Evolutionary conservation across 1,284 basidiomycete genomes (phyloP).

Genomic region (Trichosporon ovoides): DNA sequence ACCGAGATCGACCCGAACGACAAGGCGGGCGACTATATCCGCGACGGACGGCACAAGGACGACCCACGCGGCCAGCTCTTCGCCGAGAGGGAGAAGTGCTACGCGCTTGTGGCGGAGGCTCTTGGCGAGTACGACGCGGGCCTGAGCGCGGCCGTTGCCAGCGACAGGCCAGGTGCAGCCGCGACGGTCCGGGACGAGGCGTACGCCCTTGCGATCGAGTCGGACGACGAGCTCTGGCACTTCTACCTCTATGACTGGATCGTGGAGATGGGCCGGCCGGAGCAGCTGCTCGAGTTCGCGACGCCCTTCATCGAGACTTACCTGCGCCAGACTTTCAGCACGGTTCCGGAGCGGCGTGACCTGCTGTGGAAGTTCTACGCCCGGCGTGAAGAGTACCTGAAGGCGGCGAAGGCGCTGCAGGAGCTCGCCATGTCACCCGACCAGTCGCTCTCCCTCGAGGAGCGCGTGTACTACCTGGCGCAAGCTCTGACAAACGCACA

Average conservation of each 20-base stretch:
- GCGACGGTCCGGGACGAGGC: slow-evolving; percentile 43
- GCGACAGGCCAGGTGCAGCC: slow-evolving; percentile 7
- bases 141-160: slow-evolving; percentile 26
- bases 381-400: slow-evolving; percentile 74
- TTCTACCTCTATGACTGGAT: slow-evolving; percentile 93
- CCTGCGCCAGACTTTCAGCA: slow-evolving; percentile 52
- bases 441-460: slow-evolving; percentile 53
- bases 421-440: slow-evolving; percentile 60
- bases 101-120: slow-evolving; percentile 75
- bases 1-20: slow-evolving; percentile 71
- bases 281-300: slow-evolving; percentile 67
- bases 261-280: slow-evolving; percentile 68
- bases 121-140: slow-evolving; percentile 69
- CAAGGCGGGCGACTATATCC: slow-evolving; percentile 71
- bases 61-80: slow-evolving; percentile 61
- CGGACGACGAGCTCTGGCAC: slow-evolving; percentile 89
- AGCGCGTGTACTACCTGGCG: slow-evolving; percentile 80
- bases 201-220: slow-evolving; percentile 63
- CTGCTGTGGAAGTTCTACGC: slow-evolving; percentile 96
- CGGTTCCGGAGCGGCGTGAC: slow-evolving; percentile 64
- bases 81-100: slow-evolving; percentile 67
- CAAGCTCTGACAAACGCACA: slow-evolving; percentile 94
- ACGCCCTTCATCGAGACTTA: slow-evolving; percentile 66
- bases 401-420: slow-evolving; percentile 82
- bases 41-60: slow-evolving; percentile 57